These are phyloP conservation scores for Linderniella brevidens DNA, from an alignment of 257 asterid species.

Conservation along the genomic window DNA sequence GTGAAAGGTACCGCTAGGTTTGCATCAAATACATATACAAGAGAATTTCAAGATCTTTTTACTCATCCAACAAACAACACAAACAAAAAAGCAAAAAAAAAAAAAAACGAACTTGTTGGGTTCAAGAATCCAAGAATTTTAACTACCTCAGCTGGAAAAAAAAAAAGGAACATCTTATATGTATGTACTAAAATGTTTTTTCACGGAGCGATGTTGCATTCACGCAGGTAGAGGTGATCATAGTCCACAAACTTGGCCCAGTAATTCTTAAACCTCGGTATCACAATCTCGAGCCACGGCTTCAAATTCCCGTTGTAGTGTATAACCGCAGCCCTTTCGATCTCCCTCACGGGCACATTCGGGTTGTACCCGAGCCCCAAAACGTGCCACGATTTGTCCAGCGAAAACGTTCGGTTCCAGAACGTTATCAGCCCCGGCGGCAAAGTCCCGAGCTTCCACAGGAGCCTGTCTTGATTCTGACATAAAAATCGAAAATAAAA, in stretches of 20 bases:
- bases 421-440: constrained; percentile 93
- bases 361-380: constrained; percentile 91
- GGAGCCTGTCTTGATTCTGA: constrained; percentile 70
- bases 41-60: no score
- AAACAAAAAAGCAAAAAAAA: no score
- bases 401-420: constrained; percentile 59
- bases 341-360: constrained; percentile 44
- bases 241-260: constrained; percentile 66
- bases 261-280: constrained; percentile 57
- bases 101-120: no score
- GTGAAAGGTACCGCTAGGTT: no score
- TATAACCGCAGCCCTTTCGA: constrained; percentile 69
- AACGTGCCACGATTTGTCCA: constrained; percentile 79
- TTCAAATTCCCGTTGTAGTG: constrained; percentile 87
- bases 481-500: neutral
- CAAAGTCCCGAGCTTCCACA: constrained; percentile 88
- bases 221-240: constrained; percentile 54
- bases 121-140: no score
- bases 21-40: no score
- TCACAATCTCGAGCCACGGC: constrained; percentile 91
- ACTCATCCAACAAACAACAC: no score
- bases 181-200: no score
- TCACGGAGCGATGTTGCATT: constrained; percentile 69
- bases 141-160: no score
- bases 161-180: no score